Percentiles rank a stretch among this genome's conserved stretches.
phyloP scores from a whole-genome alignment of 495 filamentous ascomycete species.

The Viridothelium virens region DNA sequence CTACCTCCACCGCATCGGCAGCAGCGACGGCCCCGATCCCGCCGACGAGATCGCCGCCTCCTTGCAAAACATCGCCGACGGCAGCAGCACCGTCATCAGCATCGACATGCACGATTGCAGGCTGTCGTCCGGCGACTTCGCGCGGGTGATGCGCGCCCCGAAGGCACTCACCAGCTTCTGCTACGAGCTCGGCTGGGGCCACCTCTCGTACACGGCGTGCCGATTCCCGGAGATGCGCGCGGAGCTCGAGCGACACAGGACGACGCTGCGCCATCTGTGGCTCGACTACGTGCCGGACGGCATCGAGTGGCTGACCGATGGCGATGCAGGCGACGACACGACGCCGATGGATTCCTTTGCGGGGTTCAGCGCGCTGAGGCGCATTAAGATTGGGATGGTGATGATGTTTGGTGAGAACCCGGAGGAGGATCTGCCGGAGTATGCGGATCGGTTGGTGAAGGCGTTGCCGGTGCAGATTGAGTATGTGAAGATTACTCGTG shows the following conservation, averaged over 20 bases:
- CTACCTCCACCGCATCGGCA: conserved; percentile 1
- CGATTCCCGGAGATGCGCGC: not conserved
- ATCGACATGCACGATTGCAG: conserved; percentile 6
- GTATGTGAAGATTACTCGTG: not conserved
- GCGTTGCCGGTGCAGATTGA: not conserved
- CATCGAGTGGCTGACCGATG: not conserved
- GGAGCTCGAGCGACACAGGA: not conserved
- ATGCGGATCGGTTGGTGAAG: not conserved
- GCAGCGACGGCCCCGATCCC: not conserved
- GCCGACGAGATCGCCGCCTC: not conserved
- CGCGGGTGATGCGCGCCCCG: not conserved
- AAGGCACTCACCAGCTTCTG: conserved; percentile 4
- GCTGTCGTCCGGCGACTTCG: not conserved
- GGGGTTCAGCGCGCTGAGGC: not conserved
- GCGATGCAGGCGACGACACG: not conserved
- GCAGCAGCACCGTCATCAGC: not conserved
- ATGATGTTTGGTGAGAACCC: not conserved
- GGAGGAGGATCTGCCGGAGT: not conserved
- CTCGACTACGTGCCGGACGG: not conserved
- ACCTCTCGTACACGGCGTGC: not conserved
- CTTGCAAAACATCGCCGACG: not conserved
- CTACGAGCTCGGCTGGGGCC: conserved; percentile 3
- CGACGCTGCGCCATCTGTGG: conserved; percentile 1
- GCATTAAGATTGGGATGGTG: not conserved
- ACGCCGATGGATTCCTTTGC: not conserved